Evolutionary conservation across 2,329 filamentous ascomycete species (phyloP).

Genomic region (Grosmannia serpens): DNA sequence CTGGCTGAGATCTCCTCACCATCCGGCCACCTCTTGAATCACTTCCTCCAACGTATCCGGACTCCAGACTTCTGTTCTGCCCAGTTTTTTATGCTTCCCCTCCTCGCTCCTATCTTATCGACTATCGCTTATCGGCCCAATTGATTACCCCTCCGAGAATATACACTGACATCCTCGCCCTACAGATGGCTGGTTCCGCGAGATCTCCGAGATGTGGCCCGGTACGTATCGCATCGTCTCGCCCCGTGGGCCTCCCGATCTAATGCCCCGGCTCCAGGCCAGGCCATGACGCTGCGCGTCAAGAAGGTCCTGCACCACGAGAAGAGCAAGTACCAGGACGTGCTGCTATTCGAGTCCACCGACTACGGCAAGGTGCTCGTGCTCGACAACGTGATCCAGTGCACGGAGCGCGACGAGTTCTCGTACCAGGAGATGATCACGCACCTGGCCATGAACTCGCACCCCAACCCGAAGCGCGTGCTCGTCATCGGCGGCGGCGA

Average conservation of each 20-base stretch:
- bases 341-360: slow-evolving; percentile 96
- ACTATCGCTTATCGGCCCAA: slow-evolving; percentile 8
- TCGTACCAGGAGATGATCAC: slow-evolving; percentile 99
- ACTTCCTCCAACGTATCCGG: no score
- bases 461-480: slow-evolving; percentile 96
- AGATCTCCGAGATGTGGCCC: slow-evolving; percentile 98
- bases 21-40: no score
- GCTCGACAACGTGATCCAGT: slow-evolving; percentile 97
- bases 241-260: background rate
- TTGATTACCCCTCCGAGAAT: background rate
- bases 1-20: no score
- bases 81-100: slow-evolving; percentile 8
- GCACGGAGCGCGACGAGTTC: slow-evolving; percentile 97
- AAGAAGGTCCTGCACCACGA: slow-evolving; percentile 98
- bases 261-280: slow-evolving; percentile 39
- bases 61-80: slow-evolving; percentile 8
- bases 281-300: slow-evolving; percentile 97
- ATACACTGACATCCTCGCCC: background rate
- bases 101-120: slow-evolving; percentile 4
- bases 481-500: slow-evolving; percentile 97
- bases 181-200: slow-evolving; percentile 98
- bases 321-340: slow-evolving; percentile 98
- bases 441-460: slow-evolving; percentile 94
- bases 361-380: slow-evolving; percentile 94
- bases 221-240: slow-evolving; percentile 27